Conservation (phyloP, 208 protist species). For the Acanthamoeba lenticulata region DNA sequence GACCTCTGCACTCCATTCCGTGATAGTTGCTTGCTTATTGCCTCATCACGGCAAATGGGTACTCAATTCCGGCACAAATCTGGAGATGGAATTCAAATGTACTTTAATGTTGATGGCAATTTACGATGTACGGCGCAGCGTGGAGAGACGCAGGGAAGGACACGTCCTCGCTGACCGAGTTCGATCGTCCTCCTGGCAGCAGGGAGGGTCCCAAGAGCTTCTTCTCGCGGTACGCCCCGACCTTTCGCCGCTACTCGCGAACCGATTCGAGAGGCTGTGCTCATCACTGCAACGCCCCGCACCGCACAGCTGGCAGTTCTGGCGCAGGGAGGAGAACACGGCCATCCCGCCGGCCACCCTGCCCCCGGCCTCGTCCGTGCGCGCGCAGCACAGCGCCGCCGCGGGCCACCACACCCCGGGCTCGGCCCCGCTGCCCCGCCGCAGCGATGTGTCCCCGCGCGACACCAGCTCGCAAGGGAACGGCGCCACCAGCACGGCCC, state of each 20-base stretch:
- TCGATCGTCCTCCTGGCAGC: neutral
- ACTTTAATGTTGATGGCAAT: neutral
- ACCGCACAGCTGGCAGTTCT: neutral
- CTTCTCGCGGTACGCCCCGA: neutral
- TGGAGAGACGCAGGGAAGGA: neutral
- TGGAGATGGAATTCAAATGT: neutral
- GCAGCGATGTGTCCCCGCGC: no score
- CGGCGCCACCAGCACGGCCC: neutral
- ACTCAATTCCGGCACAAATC: no score
- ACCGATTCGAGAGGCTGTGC: neutral
- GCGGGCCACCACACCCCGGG: no score
- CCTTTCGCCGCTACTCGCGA: neutral
- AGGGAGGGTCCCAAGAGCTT: neutral
- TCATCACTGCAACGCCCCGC: neutral
- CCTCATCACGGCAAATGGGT: no score
- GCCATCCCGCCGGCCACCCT: neutral
- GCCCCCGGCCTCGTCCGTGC: neutral
- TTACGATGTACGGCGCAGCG: neutral
- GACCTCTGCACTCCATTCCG: no score
- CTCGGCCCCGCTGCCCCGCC: neutral
- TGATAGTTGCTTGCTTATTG: no score
- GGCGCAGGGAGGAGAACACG: neutral
- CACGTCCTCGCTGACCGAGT: neutral
- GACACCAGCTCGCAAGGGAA: no score
- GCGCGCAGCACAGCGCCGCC: neutral